Base-by-base conservation (phyloP, 768 basidiomycete species). In the Brasilioporus rufonigricans region DNA sequence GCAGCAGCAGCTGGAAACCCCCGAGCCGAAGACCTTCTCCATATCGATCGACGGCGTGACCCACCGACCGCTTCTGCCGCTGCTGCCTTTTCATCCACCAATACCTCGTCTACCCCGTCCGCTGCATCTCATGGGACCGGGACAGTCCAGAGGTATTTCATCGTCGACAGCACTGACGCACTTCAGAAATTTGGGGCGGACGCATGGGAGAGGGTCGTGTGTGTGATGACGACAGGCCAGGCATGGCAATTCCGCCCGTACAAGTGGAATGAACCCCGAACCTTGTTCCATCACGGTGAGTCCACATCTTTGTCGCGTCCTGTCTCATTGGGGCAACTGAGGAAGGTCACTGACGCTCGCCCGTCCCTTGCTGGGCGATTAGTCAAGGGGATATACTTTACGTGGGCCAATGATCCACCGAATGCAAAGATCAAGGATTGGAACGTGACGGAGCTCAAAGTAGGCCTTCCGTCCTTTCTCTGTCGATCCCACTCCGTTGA, bases 241-340 rank as follows among this genome's bases (percentile, higher is more conserved):
- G 88, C 90, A 31, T 98, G 97, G 97, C 97, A 99, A 69, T 99
- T 99, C 74, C 79, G 87, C 53, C 89, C 91, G 18, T 98, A 98
- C 75, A 95, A 96, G 68, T 99, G 96, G 96, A 86, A 80, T 47
- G 94, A 98, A 65, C 97, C 97, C 1, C 84, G 85, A 56, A 81
- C 89, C 48, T 72, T 99, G 26, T 98, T 99, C 73, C 91, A 97
- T 66, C 89, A 98, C 65, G 94, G 95, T 96, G 60, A 44, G 58
- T 31, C 11, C 1, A 0, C 7, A 18, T 31, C 16, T 12, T 14
- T 23, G 5, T 21, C 26, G 26, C 24, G 38, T 27, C n/a, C 43
- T 7, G 24, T n/a, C 13, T 44, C 24, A 5, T 24, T 26, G 21
- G 24, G 13, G 14, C 14, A 16, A 16, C 38, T 4, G 33, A 33